Evolutionary conservation across 2,329 filamentous ascomycete species (phyloP), one percentile per base, ranked within the genome.

Genomic region (Aspergillus brasiliensis): DNA sequence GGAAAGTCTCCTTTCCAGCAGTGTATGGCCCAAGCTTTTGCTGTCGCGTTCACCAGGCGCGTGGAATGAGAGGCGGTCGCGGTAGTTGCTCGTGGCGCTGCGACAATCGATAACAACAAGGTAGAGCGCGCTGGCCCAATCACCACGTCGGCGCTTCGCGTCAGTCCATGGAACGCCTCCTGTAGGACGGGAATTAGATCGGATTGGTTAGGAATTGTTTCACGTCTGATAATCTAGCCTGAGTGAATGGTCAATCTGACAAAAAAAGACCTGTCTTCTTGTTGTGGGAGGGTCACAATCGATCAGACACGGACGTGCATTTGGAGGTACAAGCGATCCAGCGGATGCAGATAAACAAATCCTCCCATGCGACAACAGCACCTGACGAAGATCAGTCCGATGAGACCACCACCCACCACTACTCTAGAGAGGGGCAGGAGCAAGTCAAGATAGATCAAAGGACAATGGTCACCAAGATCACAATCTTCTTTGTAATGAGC

Each of bases 61-160:
- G 65, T 65, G 65, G 61, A 64, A 66, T 65, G 65, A 62, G 59
- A 60, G 63, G 60, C 51, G 57, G 65, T 61, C 65, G 61, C 63
- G 65, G 57, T 46, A 51, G 34, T 53, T 53, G 40, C 51, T 38
- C 42, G 40, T 47, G 48, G 23, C 55, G 34, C 38, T 56, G 51
- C 34, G 38, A 58, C 55, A 54, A 42, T 61, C 40, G 27, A 57
- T 47, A 56, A 38, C 51, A 42, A 21, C 25, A 53, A 19, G 13
- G 48, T 59, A 51, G 57, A 25, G 52, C 62, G 59, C 59, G 59
- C 56, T 62, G 58, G 51, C 46, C 62, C 62, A 64, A 64, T 64
- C 59, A 59, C 47, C 60, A 53, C 56, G 48, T 40, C 57, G 56
- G 62, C 59, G 53, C 51, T 62, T 62, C 59, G 59, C 62, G 58